Evolutionary conservation across 108 stramenopile species (phyloP), one percentile per base, ranked within the genome.

Genomic region (Skeletonema potamos): DNA sequence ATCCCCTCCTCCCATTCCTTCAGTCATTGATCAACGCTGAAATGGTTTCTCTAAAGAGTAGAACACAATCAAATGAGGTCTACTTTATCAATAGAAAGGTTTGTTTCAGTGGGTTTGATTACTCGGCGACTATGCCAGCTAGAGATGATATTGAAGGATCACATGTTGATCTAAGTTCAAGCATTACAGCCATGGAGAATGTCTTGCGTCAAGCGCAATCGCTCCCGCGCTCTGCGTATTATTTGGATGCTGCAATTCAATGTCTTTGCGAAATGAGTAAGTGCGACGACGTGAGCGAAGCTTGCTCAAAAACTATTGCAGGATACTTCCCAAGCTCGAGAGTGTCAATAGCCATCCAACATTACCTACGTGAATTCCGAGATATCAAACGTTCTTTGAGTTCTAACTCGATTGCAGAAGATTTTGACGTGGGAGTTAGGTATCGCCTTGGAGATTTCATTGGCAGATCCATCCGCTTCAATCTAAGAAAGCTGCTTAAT

Each of bases 401-500:
- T 46, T 32, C 11, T 24, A 54, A 48, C 15, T 6, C 64, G 20
- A 65, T 22, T 13, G 12, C 20, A 27, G 10, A 3, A 18, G 27
- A 13, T 56, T 43, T 46, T 20, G 72, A 79, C 57, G 57, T 39
- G 22, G 78, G 78, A 2, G 72, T 82, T 13, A 67, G 81, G 33
- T 59, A 64, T 64, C 77, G 81, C 3, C 73, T 86, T 9, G 74
- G 66, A 3, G 82, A 84, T 33, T 84, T 76, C 18, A 66, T 86
- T 58, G 81, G 85, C 13, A 62, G 81, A 68, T 65, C 83, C 5
- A 81, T 86, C 36, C 78, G 85, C 27, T 86, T 69, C 64, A 66
- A 86, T 65, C 28, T 86, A 15, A 76, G 83, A 27, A 39, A 64
- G 36, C 63, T 82, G 17, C 68, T 86, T 12, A 84, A 86, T 57